Evolutionary conservation across 148 eudicot genomes (phyloP).

Genomic region (Diospyros kaki): DNA sequence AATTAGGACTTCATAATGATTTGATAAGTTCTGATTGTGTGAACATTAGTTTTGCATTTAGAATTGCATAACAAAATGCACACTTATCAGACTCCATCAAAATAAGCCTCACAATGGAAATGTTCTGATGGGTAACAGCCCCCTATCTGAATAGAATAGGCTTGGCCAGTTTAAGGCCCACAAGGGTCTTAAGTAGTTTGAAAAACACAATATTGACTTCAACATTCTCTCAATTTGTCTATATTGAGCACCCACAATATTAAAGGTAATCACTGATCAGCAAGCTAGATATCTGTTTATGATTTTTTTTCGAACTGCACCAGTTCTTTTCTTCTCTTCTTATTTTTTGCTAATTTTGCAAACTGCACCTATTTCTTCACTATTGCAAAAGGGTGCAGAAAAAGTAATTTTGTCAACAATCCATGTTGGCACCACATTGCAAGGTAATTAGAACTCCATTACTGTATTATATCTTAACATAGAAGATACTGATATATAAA

Average conservation of each 20-base stretch:
- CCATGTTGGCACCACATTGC: neutral
- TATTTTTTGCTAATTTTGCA: no score
- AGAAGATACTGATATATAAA: neutral
- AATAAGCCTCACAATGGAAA: no score
- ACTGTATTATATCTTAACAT: neutral
- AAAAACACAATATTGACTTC: neutral
- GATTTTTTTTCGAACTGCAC: no score
- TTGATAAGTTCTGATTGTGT: neutral
- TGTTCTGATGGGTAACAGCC: no score
- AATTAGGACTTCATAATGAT: neutral
- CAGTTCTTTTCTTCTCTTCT: no score
- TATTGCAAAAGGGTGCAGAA: neutral
- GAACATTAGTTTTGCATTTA: neutral
- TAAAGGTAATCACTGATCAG: neutral
- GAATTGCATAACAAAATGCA: no score
- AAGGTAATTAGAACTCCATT: no score
- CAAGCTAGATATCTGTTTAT: neutral
- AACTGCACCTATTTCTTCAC: neutral
- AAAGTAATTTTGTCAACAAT: neutral
- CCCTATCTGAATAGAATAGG: neutral
- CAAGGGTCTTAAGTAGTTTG: neutral
- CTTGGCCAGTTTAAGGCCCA: neutral
- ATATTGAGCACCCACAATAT: neutral
- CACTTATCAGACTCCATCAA: no score
- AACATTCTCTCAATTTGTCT: neutral